A percentile compares a stretch with the other conserved stretches of the same genome.
Evolutionary conservation across 805 yeast genomes (phyloP).

Genomic region (Metschnikowia sp.): DNA sequence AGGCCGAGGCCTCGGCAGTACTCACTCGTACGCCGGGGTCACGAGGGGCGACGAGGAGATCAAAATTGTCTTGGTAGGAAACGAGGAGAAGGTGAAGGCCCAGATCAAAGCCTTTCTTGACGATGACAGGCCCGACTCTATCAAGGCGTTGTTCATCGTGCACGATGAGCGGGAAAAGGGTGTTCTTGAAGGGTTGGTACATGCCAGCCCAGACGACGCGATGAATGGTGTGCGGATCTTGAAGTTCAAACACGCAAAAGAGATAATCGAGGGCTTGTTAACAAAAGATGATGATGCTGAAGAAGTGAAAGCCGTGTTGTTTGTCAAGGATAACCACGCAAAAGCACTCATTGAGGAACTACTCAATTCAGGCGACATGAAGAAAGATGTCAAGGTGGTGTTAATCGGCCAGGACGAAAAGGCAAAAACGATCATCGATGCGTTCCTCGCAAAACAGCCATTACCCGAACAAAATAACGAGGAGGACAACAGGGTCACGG

Average conservation of each 20-base stretch:
- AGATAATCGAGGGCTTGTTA: not conserved
- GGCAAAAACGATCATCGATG: not conserved
- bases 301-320: slow-evolving; percentile 3
- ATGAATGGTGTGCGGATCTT: not conserved
- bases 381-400: not conserved
- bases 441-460: not conserved
- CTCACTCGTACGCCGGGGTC: no score
- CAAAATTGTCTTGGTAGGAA: not conserved
- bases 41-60: not conserved
- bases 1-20: no score
- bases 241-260: not conserved
- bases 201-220: no score
- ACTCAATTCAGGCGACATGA: not conserved
- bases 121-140: not conserved
- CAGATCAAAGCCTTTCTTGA: not conserved
- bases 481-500: not conserved
- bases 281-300: not conserved
- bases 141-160: not conserved
- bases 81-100: not conserved
- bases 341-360: not conserved
- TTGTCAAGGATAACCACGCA: not conserved
- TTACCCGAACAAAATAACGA: not conserved
- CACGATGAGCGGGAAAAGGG: not conserved
- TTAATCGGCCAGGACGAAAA: not conserved
- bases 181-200: not conserved